These are phyloP conservation scores for Silene latifolia DNA, from an alignment of 148 eudicot species.

Conservation along the genomic window DNA sequence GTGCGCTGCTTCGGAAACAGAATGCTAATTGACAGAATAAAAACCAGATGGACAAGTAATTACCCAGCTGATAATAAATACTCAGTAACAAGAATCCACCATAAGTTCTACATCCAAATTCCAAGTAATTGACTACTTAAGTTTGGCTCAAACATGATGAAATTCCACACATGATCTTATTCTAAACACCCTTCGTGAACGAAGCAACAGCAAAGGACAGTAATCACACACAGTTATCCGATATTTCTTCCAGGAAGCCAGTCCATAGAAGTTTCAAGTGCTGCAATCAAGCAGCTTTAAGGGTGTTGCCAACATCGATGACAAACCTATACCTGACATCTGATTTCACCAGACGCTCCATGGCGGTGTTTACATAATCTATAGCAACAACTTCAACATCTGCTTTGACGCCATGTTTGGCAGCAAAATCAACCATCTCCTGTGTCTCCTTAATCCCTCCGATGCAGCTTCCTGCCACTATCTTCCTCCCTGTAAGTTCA, in stretches of 20 bases:
- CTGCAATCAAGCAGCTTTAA: constrained; percentile 12
- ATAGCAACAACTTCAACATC: constrained; percentile 16
- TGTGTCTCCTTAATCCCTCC: constrained; percentile 26
- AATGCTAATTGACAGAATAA: background rate
- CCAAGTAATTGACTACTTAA: background rate
- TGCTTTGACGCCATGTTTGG: constrained; percentile 13
- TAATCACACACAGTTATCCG: background rate
- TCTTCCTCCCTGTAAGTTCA: constrained; percentile 14
- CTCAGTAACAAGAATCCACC: background rate
- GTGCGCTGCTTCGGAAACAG: background rate
- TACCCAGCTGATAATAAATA: too few relatives aligned
- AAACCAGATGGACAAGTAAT: background rate
- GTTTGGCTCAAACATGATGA: background rate
- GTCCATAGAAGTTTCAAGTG: background rate
- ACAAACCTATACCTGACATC: constrained; percentile 19
- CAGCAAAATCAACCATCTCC: constrained; percentile 31
- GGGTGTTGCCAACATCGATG: constrained; percentile 28
- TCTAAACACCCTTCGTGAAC: background rate
- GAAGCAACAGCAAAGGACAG: background rate
- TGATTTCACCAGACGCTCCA: constrained; percentile 14
- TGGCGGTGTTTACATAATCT: constrained; percentile 20
- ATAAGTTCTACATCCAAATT: background rate
- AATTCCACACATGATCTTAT: background rate
- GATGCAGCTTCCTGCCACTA: constrained; percentile 13
- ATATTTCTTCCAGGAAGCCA: background rate